These are phyloP conservation scores for Aspergillus spinulosporus DNA, from an alignment of 2,329 filamentous ascomycete genomes.

Conservation along the genomic window DNA sequence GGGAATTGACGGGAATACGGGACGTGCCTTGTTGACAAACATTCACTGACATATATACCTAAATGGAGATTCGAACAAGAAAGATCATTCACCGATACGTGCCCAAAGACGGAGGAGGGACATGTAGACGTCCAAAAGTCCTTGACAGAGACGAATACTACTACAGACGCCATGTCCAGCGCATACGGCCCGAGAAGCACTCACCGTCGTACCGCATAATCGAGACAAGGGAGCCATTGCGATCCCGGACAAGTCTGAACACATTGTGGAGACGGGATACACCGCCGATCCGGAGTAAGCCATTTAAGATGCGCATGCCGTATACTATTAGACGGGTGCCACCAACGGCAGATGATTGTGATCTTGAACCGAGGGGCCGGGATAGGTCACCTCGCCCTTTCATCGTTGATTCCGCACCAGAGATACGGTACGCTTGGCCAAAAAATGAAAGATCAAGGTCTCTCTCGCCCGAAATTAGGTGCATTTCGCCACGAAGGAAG, in stretches of 20 bases:
- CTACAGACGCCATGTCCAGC: slow-evolving; percentile 15
- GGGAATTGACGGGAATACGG: slow-evolving; percentile 7
- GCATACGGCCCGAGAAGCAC: not conserved
- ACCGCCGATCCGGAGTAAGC: slow-evolving; percentile 15
- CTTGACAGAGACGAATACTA: slow-evolving; percentile 22
- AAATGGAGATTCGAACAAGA: slow-evolving; percentile 25
- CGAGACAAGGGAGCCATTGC: slow-evolving; percentile 9
- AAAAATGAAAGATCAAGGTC: slow-evolving; percentile 2
- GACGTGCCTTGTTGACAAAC: slow-evolving; percentile 22
- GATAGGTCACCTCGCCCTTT: slow-evolving; percentile 15
- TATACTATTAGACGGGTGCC: slow-evolving; percentile 17
- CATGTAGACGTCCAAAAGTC: slow-evolving; percentile 17
- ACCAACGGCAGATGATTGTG: not conserved
- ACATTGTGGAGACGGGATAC: slow-evolving; percentile 7
- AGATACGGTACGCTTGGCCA: slow-evolving; percentile 5
- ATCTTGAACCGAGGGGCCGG: slow-evolving; percentile 10
- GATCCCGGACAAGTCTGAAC: slow-evolving; percentile 1
- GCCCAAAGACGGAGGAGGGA: slow-evolving; percentile 16
- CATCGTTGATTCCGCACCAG: slow-evolving; percentile 18
- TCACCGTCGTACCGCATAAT: slow-evolving; percentile 14
- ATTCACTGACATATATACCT: slow-evolving; percentile 16
- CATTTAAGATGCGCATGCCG: slow-evolving; percentile 18
- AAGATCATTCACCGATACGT: slow-evolving; percentile 22
- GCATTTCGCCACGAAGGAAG: slow-evolving; percentile 12
- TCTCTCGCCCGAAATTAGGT: slow-evolving; percentile 10